Evolutionary conservation across 1,284 basidiomycete species (phyloP).

Genomic region (Microbotryum violaceum): DNA sequence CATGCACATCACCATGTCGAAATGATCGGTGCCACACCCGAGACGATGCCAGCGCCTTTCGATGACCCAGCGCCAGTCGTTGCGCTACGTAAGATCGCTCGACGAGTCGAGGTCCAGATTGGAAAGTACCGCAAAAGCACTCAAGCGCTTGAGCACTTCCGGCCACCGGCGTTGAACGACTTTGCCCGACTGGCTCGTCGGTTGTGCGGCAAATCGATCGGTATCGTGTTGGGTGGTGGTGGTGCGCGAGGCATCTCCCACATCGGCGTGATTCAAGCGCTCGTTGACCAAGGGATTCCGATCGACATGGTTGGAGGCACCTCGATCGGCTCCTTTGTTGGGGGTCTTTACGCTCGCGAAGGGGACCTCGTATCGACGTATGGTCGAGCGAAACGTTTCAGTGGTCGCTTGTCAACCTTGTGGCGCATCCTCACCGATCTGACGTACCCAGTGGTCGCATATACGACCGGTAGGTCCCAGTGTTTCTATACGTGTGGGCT

Average conservation of each 20-base stretch:
- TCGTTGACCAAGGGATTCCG: conserved; percentile 86
- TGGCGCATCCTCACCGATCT: conserved; percentile 93
- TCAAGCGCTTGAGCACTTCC: conserved; percentile 6
- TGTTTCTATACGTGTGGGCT: not conserved
- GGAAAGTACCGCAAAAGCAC: conserved; percentile 56
- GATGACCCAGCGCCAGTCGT: conserved; percentile 83
- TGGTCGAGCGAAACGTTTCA: conserved; percentile 84
- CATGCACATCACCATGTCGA: conserved; percentile 88
- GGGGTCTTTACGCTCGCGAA: conserved; percentile 92
- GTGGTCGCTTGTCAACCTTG: conserved; percentile 81
- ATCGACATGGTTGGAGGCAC: conserved; percentile 74
- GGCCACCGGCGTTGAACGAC: conserved; percentile 73
- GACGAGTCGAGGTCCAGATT: conserved; percentile 79
- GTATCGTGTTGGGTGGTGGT: conserved; percentile 89
- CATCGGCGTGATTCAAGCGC: conserved; percentile 77
- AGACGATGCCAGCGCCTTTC: conserved; percentile 40
- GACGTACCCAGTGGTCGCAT: conserved; percentile 94
- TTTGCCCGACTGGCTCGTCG: conserved; percentile 86
- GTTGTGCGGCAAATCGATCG: conserved; percentile 87
- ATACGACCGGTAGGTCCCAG: conserved; percentile 71
- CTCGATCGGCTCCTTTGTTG: conserved; percentile 86
- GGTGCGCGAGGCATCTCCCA: conserved; percentile 93
- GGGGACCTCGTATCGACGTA: conserved; percentile 80
- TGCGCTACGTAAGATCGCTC: conserved; percentile 67
- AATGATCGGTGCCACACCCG: conserved; percentile 50